phyloP scores from a whole-genome alignment of 1,284 basidiomycete species.

The Cutaneotrichosporon cavernicola region DNA sequence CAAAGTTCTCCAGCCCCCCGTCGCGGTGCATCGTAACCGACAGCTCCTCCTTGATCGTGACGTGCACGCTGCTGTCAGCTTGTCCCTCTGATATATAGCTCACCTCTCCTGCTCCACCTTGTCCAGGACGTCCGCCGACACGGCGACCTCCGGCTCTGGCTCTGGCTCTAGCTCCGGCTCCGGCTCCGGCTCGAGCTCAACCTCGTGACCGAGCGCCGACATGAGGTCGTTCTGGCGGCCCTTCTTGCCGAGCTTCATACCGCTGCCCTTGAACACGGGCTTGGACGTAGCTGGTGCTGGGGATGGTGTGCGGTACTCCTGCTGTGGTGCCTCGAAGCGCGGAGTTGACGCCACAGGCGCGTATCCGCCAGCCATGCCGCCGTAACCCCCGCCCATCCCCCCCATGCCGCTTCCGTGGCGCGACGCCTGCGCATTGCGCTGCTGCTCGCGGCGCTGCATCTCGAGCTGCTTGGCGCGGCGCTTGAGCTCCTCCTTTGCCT shows the following conservation, averaged over 20 bases:
- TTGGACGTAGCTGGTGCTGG: conserved; percentile 58
- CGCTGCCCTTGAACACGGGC: conserved; percentile 89
- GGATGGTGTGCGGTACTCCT: conserved; percentile 43
- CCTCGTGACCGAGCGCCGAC: conserved; percentile 80
- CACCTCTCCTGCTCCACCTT: conserved; percentile 76
- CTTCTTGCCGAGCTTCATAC: conserved; percentile 96
- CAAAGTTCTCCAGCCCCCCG: conserved; percentile 83
- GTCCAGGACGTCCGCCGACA: conserved; percentile 64
- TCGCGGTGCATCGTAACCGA: conserved; percentile 80
- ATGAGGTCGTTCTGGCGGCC: conserved; percentile 83
- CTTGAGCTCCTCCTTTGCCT: conserved; percentile 99
- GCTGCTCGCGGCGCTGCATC: conserved; percentile 93
- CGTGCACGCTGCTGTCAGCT: conserved; percentile 65
- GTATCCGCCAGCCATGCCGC: conserved; percentile 57
- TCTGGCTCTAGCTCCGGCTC: conserved; percentile 57
- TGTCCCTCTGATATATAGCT: conserved; percentile 19
- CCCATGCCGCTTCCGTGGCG: conserved; percentile 61
- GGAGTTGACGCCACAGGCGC: conserved; percentile 57
- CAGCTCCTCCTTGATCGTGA: conserved; percentile 79
- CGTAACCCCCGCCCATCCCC: conserved; percentile 53
- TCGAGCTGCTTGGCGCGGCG: conserved; percentile 97
- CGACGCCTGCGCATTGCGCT: conserved; percentile 62
- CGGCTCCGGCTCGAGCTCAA: conserved; percentile 59
- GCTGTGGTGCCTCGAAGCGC: conserved; percentile 61
- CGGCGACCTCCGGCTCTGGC: conserved; percentile 58